Conservation (phyloP, 108 stramenopile genomes). For the Nitzschia palea region DNA sequence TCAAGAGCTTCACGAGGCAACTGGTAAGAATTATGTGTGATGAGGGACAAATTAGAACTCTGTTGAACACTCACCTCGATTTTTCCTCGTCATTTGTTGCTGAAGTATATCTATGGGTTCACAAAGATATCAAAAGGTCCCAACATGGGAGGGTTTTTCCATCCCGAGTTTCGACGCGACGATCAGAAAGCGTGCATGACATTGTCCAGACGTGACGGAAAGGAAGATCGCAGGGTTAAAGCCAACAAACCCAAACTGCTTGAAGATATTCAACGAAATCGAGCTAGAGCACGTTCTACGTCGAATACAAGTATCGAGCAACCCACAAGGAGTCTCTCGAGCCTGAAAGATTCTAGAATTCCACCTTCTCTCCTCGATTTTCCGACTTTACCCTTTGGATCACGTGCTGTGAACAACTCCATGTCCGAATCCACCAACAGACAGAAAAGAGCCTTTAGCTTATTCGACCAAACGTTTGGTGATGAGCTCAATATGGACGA, state of each 20-base stretch:
- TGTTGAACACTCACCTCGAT: background rate
- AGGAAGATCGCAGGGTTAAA: slow-evolving; percentile 2
- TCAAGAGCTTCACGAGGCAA: slow-evolving; percentile 6
- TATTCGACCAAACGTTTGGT: slow-evolving; percentile 3
- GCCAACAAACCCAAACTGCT: slow-evolving; percentile 1
- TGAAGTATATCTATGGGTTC: slow-evolving; percentile 37
- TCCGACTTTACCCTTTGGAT: background rate
- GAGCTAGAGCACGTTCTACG: background rate
- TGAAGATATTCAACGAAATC: slow-evolving; percentile 8
- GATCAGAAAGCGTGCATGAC: background rate
- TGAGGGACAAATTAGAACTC: background rate
- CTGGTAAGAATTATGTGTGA: background rate
- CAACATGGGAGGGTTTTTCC: slow-evolving; percentile 24
- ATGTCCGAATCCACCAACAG: background rate
- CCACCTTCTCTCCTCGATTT: background rate
- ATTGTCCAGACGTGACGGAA: background rate
- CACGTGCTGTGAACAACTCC: background rate
- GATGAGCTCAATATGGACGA: slow-evolving; percentile 5
- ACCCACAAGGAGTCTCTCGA: background rate
- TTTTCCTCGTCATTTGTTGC: background rate
- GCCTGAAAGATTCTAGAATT: background rate
- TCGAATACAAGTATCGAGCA: background rate
- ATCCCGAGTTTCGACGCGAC: slow-evolving; percentile 1
- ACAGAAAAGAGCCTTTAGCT: background rate
- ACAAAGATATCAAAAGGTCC: slow-evolving; percentile 27